Evolutionary conservation across 1,139 yeast species (phyloP).

Genomic region (Geotrichum candidum): DNA sequence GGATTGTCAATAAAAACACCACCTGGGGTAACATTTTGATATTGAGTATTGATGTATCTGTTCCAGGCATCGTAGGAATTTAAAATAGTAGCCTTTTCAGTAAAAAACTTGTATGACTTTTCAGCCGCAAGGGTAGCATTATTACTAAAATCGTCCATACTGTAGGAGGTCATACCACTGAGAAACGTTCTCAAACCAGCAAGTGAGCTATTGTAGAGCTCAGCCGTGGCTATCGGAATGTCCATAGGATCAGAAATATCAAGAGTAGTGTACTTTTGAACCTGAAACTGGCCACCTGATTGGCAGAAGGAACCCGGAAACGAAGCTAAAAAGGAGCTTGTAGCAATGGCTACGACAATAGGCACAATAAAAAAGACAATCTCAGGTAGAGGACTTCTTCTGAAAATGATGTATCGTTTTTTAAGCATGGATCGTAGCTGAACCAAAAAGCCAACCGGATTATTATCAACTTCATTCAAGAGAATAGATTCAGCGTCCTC

Average conservation of each 20-base stretch:
- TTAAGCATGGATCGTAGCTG: constrained; percentile 32
- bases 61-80: constrained; percentile 22
- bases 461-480: constrained; percentile 4
- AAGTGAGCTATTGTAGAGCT: constrained; percentile 7
- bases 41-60: constrained; percentile 23
- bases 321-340: constrained; percentile 25
- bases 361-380: constrained; percentile 31
- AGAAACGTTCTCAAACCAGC: constrained; percentile 23
- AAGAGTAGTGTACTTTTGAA: constrained; percentile 23
- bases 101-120: constrained; percentile 16
- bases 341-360: constrained; percentile 31
- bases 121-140: constrained; percentile 13
- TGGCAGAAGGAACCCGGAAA: constrained; percentile 28
- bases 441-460: constrained; percentile 22
- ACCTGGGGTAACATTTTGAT: constrained; percentile 30
- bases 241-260: constrained; percentile 15
- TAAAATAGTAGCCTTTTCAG: constrained; percentile 19
- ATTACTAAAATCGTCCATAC: constrained; percentile 9
- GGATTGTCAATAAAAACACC: constrained; percentile 30
- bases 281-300: constrained; percentile 19
- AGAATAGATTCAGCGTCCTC: neutral
- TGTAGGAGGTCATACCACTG: constrained; percentile 19
- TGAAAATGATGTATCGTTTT: constrained; percentile 31
- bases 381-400: constrained; percentile 30
- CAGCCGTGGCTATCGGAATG: constrained; percentile 22